Conservation (phyloP, 352 stramenopile genomes). For the Blastocystis sp. region DNA sequence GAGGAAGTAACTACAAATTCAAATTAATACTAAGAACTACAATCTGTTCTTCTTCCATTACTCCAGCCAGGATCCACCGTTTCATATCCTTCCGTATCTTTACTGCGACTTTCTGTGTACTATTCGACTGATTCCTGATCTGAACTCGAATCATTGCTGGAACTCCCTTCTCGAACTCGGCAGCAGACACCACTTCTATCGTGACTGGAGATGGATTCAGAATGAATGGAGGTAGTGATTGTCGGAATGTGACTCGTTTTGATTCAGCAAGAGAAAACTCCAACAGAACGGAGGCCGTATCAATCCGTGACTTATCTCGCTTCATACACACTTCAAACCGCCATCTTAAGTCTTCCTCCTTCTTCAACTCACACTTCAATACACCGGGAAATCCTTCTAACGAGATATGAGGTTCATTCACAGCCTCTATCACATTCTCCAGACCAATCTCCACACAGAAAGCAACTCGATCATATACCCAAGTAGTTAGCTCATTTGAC, state of each 20-base stretch:
- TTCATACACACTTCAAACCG: no score
- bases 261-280: neutral
- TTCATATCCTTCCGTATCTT: neutral
- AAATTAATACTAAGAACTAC: neutral
- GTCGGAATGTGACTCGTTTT: neutral
- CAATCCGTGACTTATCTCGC: no score
- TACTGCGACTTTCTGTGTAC: neutral
- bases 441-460: no score
- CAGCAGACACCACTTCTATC: neutral
- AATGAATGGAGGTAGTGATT: neutral
- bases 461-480: no score
- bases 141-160: neutral
- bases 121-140: neutral
- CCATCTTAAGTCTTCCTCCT: no score
- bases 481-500: no score
- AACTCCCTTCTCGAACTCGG: neutral
- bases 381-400: no score
- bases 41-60: neutral
- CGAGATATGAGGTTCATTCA: no score
- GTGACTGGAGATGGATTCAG: neutral
- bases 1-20: constrained; percentile 6
- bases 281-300: no score
- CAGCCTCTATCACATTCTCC: no score
- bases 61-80: neutral
- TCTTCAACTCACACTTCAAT: no score